Percentiles rank a stretch among this genome's conserved stretches.
Evolutionary conservation across 495 filamentous ascomycete species (phyloP).

Genomic region (Neurospora africana): DNA sequence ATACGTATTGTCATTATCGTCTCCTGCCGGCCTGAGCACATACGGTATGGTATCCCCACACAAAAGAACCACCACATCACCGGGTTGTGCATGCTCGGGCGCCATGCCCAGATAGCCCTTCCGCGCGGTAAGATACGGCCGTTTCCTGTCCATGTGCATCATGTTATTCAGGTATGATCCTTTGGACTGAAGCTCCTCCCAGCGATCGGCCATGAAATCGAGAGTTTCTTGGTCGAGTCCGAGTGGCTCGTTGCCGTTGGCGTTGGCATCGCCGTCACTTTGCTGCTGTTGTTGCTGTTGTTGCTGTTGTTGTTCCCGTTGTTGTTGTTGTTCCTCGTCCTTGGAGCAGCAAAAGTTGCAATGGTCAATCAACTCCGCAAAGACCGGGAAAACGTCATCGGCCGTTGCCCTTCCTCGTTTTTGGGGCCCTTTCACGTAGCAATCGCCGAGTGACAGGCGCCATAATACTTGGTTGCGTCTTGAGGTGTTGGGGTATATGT

Average conservation of each 20-base stretch:
- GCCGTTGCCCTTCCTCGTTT: not conserved
- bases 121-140: slow-evolving; percentile 3
- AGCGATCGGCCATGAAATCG: not conserved
- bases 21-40: slow-evolving; percentile 3
- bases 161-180: not conserved
- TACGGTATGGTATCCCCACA: slow-evolving; percentile 8
- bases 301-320: not conserved
- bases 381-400: not conserved
- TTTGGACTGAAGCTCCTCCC: not conserved
- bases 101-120: slow-evolving; percentile 12
- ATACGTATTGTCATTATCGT: not conserved
- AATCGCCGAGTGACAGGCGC: not conserved
- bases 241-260: not conserved
- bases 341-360: not conserved
- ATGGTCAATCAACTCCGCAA: not conserved
- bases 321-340: not conserved
- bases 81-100: not conserved
- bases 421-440: not conserved
- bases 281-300: not conserved
- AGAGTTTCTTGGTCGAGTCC: not conserved
- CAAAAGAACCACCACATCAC: slow-evolving; percentile 7
- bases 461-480: not conserved
- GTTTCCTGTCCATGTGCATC: slow-evolving; percentile 1
- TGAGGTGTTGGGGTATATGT: not conserved
- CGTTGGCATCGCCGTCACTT: not conserved